phyloP scores from a whole-genome alignment of 306 rosid genomes.

The Pterocarpus macrocarpus region DNA sequence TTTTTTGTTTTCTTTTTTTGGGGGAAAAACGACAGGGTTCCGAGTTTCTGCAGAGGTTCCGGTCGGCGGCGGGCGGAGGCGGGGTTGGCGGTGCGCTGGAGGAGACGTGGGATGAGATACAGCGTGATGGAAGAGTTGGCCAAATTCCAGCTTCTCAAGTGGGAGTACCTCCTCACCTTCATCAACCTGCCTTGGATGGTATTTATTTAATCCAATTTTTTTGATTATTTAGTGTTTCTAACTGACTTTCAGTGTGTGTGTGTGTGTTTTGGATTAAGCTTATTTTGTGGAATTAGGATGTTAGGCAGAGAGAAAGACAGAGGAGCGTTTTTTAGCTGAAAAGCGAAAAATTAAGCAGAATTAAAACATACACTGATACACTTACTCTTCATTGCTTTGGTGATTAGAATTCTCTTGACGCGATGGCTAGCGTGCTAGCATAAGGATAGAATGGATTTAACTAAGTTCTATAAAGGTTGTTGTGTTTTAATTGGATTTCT shows the following conservation, averaged over 20 bases:
- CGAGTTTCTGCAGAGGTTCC: conserved; percentile 75
- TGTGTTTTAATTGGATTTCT: background rate
- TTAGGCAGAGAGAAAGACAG: background rate
- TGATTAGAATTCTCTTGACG: background rate
- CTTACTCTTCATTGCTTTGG: background rate
- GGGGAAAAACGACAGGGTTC: conserved; percentile 59
- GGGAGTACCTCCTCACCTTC: conserved; percentile 57
- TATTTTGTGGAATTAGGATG: background rate
- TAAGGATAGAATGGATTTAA: background rate
- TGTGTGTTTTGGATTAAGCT: background rate
- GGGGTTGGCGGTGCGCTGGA: conserved; percentile 56
- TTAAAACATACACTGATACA: no score
- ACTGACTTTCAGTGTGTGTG: background rate
- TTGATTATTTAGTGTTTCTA: background rate
- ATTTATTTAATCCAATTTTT: background rate
- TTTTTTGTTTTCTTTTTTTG: background rate
- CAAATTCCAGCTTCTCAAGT: conserved; percentile 47
- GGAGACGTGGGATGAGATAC: conserved; percentile 89
- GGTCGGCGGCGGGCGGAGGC: conserved; percentile 57
- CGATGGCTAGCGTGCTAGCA: background rate
- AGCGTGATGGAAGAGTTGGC: conserved; percentile 51
- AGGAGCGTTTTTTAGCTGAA: background rate
- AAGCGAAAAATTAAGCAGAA: background rate
- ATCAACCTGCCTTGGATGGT: conserved; percentile 76
- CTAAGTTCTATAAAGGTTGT: background rate